Evolutionary conservation across 805 yeast genomes (phyloP).

Genomic region (Candida vartiovaarae): DNA sequence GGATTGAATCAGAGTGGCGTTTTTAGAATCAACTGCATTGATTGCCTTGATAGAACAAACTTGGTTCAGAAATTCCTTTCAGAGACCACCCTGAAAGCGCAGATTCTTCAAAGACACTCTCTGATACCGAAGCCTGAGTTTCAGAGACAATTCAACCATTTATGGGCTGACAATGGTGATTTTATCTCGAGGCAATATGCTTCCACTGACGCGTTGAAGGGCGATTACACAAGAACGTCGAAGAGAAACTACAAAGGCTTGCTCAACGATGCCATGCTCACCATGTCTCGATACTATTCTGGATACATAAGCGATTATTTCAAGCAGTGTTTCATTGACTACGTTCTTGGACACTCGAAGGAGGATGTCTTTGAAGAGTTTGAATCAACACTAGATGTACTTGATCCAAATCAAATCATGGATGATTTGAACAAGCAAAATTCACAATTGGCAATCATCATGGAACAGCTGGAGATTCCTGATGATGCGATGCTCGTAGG

Average conservation of each 20-base stretch:
- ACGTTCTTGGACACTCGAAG: constrained; percentile 30
- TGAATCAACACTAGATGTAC: constrained; percentile 28
- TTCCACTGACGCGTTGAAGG: constrained; percentile 48
- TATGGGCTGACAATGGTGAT: constrained; percentile 71
- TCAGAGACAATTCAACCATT: constrained; percentile 23
- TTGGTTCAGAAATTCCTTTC: constrained; percentile 37
- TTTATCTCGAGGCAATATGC: constrained; percentile 57
- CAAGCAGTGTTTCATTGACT: constrained; percentile 37
- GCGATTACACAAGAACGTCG: constrained; percentile 38
- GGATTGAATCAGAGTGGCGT: constrained; percentile 41
- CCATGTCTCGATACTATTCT: constrained; percentile 35
- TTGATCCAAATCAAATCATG: constrained; percentile 18
- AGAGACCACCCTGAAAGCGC: constrained; percentile 18
- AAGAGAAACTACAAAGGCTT: constrained; percentile 36
- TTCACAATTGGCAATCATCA: constrained; percentile 18
- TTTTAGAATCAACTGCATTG: constrained; percentile 55
- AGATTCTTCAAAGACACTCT: constrained; percentile 21
- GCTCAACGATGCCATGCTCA: constrained; percentile 35
- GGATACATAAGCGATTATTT: constrained; percentile 39
- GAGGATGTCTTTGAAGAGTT: constrained; percentile 33
- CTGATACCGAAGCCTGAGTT: constrained; percentile 9
- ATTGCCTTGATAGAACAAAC: constrained; percentile 59
- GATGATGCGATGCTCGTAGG: constrained; percentile 20
- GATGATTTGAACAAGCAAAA: constrained; percentile 22
- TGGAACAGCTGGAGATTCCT: constrained; percentile 11